Percentiles rank a stretch among this genome's conserved stretches.
Conservation (phyloP, 208 protist species). For the Phytomonas sp. region DNA sequence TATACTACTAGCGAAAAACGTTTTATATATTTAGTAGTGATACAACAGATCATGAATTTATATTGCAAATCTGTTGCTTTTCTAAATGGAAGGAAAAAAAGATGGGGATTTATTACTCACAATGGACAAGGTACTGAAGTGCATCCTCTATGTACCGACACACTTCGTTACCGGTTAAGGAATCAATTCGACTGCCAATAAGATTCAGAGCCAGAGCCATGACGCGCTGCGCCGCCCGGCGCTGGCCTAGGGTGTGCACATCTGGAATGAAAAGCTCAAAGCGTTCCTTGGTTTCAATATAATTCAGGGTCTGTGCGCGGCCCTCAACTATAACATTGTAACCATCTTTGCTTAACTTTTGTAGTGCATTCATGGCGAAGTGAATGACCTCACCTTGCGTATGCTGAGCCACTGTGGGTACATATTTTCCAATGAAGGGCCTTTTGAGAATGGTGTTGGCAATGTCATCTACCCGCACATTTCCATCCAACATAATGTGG, state of each 20-base stretch:
- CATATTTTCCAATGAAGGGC: constrained; percentile 55
- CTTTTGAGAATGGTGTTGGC: constrained; percentile 87
- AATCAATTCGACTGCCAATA: constrained; percentile 20
- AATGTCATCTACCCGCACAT: constrained; percentile 57
- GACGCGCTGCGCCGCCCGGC: constrained; percentile 83
- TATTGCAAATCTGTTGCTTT: not conserved
- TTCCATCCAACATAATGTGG: constrained; percentile 65
- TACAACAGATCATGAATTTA: not conserved
- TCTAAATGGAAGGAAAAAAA: not conserved
- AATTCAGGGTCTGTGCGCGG: constrained; percentile 82
- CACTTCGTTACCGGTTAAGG: constrained; percentile 19
- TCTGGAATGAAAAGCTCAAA: constrained; percentile 86
- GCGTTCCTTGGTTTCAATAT: constrained; percentile 70
- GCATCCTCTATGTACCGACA: not conserved
- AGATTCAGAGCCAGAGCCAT: constrained; percentile 67
- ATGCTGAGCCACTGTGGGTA: constrained; percentile 84
- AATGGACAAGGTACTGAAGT: not conserved
- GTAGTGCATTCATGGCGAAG: constrained; percentile 59
- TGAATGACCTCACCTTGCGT: constrained; percentile 90
- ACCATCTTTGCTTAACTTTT: constrained; percentile 55
- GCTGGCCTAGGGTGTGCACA: constrained; percentile 59
- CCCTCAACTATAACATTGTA: constrained; percentile 90
- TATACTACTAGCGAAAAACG: not conserved
- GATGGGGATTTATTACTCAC: not conserved
- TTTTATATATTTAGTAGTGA: not conserved